Percentiles rank a stretch among this genome's conserved stretches.
These are phyloP conservation scores for Huiozyma sinensis DNA, from an alignment of 805 yeast species.

Conservation along the genomic window DNA sequence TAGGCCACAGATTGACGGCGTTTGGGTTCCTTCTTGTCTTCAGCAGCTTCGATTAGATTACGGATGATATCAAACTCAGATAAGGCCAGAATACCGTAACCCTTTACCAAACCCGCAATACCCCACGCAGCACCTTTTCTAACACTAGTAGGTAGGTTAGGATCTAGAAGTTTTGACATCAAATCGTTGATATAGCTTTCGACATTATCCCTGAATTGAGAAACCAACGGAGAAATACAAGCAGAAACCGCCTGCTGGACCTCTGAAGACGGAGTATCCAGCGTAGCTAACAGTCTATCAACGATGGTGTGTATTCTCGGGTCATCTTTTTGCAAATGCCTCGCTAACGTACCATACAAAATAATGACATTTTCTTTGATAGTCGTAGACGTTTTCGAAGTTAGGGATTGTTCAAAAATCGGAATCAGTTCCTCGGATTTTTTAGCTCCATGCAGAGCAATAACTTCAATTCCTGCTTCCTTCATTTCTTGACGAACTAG, in stretches of 20 bases:
- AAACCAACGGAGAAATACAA: conserved; percentile 76
- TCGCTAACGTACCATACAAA: conserved; percentile 83
- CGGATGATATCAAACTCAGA: conserved; percentile 70
- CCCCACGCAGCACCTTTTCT: conserved; percentile 96
- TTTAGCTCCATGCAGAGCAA: conserved; percentile 52
- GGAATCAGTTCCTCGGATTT: conserved; percentile 69
- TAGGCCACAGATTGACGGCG: conserved; percentile 82
- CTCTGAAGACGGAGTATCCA: conserved; percentile 80
- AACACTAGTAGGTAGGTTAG: conserved; percentile 32
- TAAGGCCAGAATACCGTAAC: conserved; percentile 73
- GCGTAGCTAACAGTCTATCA: conserved; percentile 57
- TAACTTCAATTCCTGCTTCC: conserved; percentile 75
- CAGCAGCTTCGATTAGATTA: conserved; percentile 69
- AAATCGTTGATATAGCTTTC: conserved; percentile 46
- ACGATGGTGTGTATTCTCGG: conserved; percentile 54
- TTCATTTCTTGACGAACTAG: conserved; percentile 73
- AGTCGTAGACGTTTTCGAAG: conserved; percentile 28
- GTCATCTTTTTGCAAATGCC: conserved; percentile 64
- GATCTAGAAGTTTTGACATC: conserved; percentile 47
- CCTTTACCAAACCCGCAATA: conserved; percentile 85
- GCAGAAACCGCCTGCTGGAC: conserved; percentile 83
- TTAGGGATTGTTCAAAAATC: conserved; percentile 61
- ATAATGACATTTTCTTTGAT: conserved; percentile 75
- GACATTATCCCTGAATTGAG: conserved; percentile 40
- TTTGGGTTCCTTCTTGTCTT: conserved; percentile 64